Base-by-base conservation (phyloP, 768 basidiomycete species). In the Serendipita sp. region DNA sequence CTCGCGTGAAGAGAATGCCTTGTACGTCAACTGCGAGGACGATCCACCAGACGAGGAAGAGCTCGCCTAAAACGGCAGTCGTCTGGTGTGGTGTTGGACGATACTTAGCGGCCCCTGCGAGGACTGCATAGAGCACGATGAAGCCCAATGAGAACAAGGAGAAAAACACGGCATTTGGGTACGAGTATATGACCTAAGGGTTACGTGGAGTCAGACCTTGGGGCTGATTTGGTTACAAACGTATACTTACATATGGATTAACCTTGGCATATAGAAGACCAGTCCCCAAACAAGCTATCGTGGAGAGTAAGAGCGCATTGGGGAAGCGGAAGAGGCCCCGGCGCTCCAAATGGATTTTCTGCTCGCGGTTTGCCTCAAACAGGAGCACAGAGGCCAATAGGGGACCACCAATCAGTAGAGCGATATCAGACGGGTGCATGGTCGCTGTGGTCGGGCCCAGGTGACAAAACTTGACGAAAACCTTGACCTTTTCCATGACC, bases 111-210 rank as follows among this genome's bases (percentile, higher is more conserved):
- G 53, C 20, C 9, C 53, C 53, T 30, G 53, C 53, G 9, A 58
- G 53, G 13, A 58, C 53, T 30, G 33, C 33, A 34, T 30, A 58
- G 53, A 58, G 53, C 9, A 58, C 53, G 53, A 58, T 34, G 26
- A 58, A 58, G 4, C 53, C 53, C 17, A 58, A 24, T 26, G 53
- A 13, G 17, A 58, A 28, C 17, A 58, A 31, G 17, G 53, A 58
- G 53, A 58, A 58, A 24, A 58, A 34, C 17, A 58, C 53, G 53
- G 53, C 53, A n/a, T 58, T 58, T 58, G 53, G 53, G 20, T 58
- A 58, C 11, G 53, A 58, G 33, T 58, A 58, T 24, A 58, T 58
- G 53, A 58, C 53, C 53, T 58, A 20, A 28, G 33, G 45, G 53
- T 48, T 28, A 5, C 5, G 45, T 42, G 45, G 26, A n/a, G 38